phyloP scores from a whole-genome alignment of 352 stramenopile species.

The Thalassiosira exigua region DNA sequence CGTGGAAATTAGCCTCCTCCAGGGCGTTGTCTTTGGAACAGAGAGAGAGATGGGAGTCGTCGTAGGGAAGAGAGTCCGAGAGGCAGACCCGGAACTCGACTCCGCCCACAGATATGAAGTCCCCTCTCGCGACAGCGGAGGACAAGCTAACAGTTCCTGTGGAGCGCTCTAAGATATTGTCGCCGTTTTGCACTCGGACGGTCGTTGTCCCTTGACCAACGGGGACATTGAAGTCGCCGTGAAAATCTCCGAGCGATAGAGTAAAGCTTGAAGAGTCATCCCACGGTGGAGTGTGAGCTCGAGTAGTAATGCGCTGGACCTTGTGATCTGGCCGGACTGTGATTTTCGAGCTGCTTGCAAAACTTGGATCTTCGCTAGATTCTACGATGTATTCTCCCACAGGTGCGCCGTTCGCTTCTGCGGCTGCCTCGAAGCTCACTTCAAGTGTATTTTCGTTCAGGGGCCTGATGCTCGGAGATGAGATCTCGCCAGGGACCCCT shows the following conservation, averaged over 20 bases:
- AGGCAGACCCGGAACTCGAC: slow-evolving; percentile 84
- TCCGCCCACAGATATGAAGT: slow-evolving; percentile 79
- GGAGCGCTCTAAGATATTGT: slow-evolving; percentile 51
- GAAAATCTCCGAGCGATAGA: slow-evolving; percentile 78
- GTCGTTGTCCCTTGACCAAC: slow-evolving; percentile 62
- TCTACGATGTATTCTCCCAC: slow-evolving; percentile 75
- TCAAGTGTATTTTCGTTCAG: slow-evolving; percentile 60
- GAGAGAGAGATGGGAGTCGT: slow-evolving; percentile 70
- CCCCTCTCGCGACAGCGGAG: slow-evolving; percentile 69
- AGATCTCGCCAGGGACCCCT: slow-evolving; percentile 58
- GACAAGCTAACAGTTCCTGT: slow-evolving; percentile 60
- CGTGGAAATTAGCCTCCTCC: slow-evolving; percentile 51
- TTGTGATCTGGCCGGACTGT: slow-evolving; percentile 53
- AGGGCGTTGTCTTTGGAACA: slow-evolving; percentile 67
- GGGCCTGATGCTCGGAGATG: slow-evolving; percentile 41
- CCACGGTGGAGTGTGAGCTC: slow-evolving; percentile 75
- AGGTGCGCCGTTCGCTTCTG: slow-evolving; percentile 60
- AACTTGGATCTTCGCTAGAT: slow-evolving; percentile 59
- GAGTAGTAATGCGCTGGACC: slow-evolving; percentile 76
- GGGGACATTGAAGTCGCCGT: slow-evolving; percentile 68
- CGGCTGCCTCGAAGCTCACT: slow-evolving; percentile 71
- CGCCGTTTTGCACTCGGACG: slow-evolving; percentile 56
- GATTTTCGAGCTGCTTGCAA: slow-evolving; percentile 56
- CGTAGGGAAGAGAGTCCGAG: slow-evolving; percentile 53
- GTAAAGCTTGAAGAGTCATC: slow-evolving; percentile 67